Evolutionary conservation across 192 early-diverging fungal genomes (phyloP).

Genomic region (Backusella sp.): DNA sequence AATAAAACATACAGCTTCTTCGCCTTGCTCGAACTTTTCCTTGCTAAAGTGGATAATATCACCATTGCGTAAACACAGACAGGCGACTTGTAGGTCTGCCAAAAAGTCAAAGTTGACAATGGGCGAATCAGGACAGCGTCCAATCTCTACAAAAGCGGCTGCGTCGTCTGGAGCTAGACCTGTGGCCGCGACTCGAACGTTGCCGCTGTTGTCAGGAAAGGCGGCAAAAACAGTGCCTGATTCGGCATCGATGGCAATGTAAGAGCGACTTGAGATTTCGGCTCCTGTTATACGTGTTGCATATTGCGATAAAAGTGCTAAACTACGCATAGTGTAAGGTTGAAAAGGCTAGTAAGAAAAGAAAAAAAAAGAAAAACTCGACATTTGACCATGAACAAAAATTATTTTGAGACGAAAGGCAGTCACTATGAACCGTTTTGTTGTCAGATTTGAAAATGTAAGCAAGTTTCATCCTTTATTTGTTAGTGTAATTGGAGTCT

Average conservation of each 20-base stretch:
- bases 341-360: background rate
- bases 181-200: conserved; percentile 32
- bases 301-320: conserved; percentile 30
- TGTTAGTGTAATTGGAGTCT: background rate
- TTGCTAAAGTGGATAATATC: conserved; percentile 55
- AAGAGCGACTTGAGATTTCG: conserved; percentile 8
- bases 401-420: background rate
- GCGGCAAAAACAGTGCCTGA: conserved; percentile 52
- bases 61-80: conserved; percentile 49
- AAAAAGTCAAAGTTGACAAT: conserved; percentile 53
- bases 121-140: conserved; percentile 28
- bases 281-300: background rate
- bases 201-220: conserved; percentile 29
- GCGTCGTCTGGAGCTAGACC: background rate
- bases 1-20: conserved; percentile 28
- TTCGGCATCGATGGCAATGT: conserved; percentile 50
- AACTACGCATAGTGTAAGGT: conserved; percentile 34
- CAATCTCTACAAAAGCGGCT: conserved; percentile 37
- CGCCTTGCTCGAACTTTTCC: conserved; percentile 37
- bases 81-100: conserved; percentile 53
- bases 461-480: background rate
- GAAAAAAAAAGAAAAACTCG: background rate
- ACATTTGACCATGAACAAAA: background rate
- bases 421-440: background rate
- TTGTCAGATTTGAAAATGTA: background rate